Base-by-base conservation (phyloP, 805 yeast species). In the Yarrowia sp. region DNA sequence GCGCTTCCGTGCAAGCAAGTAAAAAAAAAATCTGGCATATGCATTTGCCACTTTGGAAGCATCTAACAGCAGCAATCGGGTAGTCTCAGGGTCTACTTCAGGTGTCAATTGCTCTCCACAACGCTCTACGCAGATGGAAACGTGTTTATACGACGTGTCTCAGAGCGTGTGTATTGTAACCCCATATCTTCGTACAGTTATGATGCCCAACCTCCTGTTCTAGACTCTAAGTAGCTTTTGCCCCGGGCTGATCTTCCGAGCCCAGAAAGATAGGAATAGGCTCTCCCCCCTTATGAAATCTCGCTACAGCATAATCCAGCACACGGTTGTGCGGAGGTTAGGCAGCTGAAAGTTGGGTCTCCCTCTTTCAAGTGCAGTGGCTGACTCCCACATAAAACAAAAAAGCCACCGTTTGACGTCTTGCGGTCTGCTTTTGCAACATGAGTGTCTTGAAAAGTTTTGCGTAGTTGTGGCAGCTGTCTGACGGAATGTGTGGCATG, bases 41-140 rank as follows among this genome's bases (percentile, higher is more conserved):
- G 57, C 57, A n/a, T 22, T 51, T 51, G 58, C 58, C 58, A 51
- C 55, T 41, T 33, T n/a, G n/a, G 18, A 15, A n/a, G 14, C 17
- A 13, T 38, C 5, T 1, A 38, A n/a, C 15, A 14, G 15, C 4
- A 47, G 51, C 33, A 44, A 44, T 13, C 38, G 10, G 13, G 38
- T 11, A 35, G n/a, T 22, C n/a, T 28, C 47, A 43, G 48, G 48
- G 48, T 44, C 36, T 17, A n/a, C n/a, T n/a, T n/a, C n/a, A 22
- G 28, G 5, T 22, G 33, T 17, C 18, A 45, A 44, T 44, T 44
- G 50, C 4, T 44, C 48, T 28, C 17, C 50, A 5, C 50, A n/a
- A 31, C 36, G 28, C 28, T 22, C 28, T 22, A 22, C 28, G 28
- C 28, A 22, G 5, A 22, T 3, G 28, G 28, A 22, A n/a, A 45